phyloP scores from a whole-genome alignment of 2,329 filamentous ascomycete genomes.

The Cercospora zeina region DNA sequence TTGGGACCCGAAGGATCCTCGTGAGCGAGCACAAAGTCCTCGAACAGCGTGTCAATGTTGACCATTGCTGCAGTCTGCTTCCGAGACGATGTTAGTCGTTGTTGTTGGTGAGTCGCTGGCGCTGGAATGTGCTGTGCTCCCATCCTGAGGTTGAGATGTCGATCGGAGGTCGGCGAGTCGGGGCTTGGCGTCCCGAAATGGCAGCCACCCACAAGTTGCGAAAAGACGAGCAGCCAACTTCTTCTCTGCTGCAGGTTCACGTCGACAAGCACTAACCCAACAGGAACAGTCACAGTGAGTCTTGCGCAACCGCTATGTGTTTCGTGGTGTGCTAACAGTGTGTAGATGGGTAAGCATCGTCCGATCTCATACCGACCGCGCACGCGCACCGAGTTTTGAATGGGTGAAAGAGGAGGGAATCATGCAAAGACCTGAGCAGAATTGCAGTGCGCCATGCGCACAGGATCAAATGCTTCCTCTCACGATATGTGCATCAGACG shows the following conservation, averaged over 20 bases:
- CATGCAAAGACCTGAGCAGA: conserved; percentile 20
- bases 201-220: conserved; percentile 15
- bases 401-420: conserved; percentile 35
- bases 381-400: conserved; percentile 23
- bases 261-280: conserved; percentile 22
- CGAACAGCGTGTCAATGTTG: conserved; percentile 62
- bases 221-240: conserved; percentile 2
- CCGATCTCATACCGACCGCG: conserved; percentile 25
- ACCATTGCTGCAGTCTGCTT: conserved; percentile 17
- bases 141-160: neutral
- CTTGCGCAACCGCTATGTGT: neutral
- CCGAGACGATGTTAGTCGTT: neutral
- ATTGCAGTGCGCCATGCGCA: conserved; percentile 18
- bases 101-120: neutral
- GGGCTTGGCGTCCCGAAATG: conserved; percentile 6
- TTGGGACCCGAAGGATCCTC: conserved; percentile 62
- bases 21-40: conserved; percentile 71
- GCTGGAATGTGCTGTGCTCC: conserved; percentile 5
- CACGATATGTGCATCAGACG: no score
- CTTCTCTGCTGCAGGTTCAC: conserved; percentile 10
- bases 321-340: conserved; percentile 35
- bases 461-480: neutral
- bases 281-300: conserved; percentile 37
- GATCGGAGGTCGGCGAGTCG: conserved; percentile 4
- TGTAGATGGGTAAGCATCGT: conserved; percentile 61